These are phyloP conservation scores for Clonostachys byssicola DNA, from an alignment of 2,329 filamentous ascomycete species.

Conservation along the genomic window DNA sequence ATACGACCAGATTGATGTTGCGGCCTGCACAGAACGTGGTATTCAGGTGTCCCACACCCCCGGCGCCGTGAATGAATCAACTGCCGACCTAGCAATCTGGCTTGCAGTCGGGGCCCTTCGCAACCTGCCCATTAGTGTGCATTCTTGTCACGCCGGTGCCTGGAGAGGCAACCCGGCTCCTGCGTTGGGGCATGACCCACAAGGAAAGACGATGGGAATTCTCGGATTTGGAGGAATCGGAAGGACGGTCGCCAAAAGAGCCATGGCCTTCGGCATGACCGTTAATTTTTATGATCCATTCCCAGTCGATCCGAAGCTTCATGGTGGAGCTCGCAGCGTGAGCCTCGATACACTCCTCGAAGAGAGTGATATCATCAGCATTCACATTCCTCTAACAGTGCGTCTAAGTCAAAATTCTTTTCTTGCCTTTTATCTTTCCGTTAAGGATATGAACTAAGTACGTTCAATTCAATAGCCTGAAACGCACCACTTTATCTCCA, in stretches of 20 bases:
- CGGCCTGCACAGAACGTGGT: slow-evolving; percentile 55
- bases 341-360: slow-evolving; percentile 5
- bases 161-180: slow-evolving; percentile 45
- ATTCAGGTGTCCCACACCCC: slow-evolving; percentile 64
- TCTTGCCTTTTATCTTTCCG: neutral
- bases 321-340: slow-evolving; percentile 16
- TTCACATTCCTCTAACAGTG: too few relatives aligned
- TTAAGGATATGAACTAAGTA: too few relatives aligned
- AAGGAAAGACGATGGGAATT: slow-evolving; percentile 38
- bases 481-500: slow-evolving; percentile 74
- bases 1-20: slow-evolving; percentile 78
- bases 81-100: slow-evolving; percentile 68
- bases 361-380: slow-evolving; percentile 57
- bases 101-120: slow-evolving; percentile 66
- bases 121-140: slow-evolving; percentile 43
- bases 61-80: slow-evolving; percentile 63
- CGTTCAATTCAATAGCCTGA: slow-evolving; percentile 30
- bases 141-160: slow-evolving; percentile 52
- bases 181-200: slow-evolving; percentile 24
- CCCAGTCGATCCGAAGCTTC: slow-evolving; percentile 15
- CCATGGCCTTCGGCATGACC: slow-evolving; percentile 33
- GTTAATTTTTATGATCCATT: slow-evolving; percentile 36
- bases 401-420: too few relatives aligned
- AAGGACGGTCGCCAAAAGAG: slow-evolving; percentile 32
- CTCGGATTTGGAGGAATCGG: slow-evolving; percentile 44